phyloP scores from a whole-genome alignment of 768 basidiomycete species.

The Chalciporus pseudorubinellus region DNA sequence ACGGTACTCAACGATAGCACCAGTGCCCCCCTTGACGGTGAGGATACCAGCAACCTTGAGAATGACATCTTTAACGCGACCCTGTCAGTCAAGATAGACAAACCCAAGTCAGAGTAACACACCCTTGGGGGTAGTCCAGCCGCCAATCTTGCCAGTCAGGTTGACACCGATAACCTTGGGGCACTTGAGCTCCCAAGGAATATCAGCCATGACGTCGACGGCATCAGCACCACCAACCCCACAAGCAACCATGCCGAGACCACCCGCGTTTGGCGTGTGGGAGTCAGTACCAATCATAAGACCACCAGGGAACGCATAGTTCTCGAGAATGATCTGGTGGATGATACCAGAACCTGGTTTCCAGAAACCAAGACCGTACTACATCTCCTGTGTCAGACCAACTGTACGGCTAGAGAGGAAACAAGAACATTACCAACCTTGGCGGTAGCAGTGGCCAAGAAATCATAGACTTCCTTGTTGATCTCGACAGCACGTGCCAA shows the following conservation, averaged over 20 bases:
- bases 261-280: slow-evolving; percentile 98
- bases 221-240: slow-evolving; percentile 99
- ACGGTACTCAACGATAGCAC: slow-evolving; percentile 96
- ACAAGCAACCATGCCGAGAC: slow-evolving; percentile 98
- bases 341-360: slow-evolving; percentile 99
- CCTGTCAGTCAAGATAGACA: slow-evolving; percentile 7
- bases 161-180: slow-evolving; percentile 99
- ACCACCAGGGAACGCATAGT: slow-evolving; percentile 99
- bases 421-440: slow-evolving; percentile 50
- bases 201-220: slow-evolving; percentile 96
- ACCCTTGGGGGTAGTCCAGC: slow-evolving; percentile 99
- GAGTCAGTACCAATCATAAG: slow-evolving; percentile 99
- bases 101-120: slow-evolving; percentile 10
- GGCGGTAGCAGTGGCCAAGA: slow-evolving; percentile 94
- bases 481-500: slow-evolving; percentile 86
- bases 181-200: slow-evolving; percentile 99
- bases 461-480: slow-evolving; percentile 99
- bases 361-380: slow-evolving; percentile 99
- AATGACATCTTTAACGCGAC: slow-evolving; percentile 71
- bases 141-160: slow-evolving; percentile 88
- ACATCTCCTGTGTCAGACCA: neutral
- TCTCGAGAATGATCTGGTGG: slow-evolving; percentile 98
- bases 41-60: slow-evolving; percentile 98
- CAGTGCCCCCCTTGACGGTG: slow-evolving; percentile 99
- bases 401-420: neutral